phyloP scores from a whole-genome alignment of 106 monocot genomes.

The Chionographis japonica region DNA sequence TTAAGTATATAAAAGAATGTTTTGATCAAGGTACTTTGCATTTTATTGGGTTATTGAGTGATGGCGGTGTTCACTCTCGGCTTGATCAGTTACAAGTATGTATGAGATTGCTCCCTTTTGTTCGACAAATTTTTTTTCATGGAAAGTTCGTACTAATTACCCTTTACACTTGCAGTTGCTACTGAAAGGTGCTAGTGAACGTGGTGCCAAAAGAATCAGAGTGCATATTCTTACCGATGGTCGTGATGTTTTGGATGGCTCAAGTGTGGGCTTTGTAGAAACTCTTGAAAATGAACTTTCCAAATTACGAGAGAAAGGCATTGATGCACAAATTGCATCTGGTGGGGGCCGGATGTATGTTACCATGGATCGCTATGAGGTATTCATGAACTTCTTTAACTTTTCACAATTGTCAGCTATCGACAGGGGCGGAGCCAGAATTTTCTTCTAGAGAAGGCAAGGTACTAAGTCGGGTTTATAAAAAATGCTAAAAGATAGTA shows the following conservation, averaged over 20 bases:
- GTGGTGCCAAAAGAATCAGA: constrained; percentile 89
- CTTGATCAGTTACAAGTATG: constrained; percentile 90
- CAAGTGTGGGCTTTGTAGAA: constrained; percentile 88
- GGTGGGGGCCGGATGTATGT: constrained; percentile 99
- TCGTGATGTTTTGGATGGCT: constrained; percentile 94
- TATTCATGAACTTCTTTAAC: constrained; percentile 9
- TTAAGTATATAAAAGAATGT: constrained; percentile 77
- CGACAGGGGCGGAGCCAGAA: too few species aligned
- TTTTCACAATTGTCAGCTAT: too few species aligned
- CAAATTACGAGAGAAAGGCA: constrained; percentile 63
- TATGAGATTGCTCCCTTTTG: neutral
- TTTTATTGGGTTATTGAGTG: constrained; percentile 90
- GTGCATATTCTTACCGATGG: constrained; percentile 96
- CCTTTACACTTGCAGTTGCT: constrained; percentile 50
- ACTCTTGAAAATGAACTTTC: constrained; percentile 84
- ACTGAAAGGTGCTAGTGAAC: constrained; percentile 83
- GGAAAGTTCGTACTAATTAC: neutral
- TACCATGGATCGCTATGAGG: constrained; percentile 99
- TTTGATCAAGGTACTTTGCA: constrained; percentile 82
- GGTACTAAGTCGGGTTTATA: too few species aligned
- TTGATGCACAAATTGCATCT: constrained; percentile 96
- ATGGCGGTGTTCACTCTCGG: constrained; percentile 95
- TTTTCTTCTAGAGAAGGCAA: too few species aligned
- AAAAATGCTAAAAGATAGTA: too few species aligned
- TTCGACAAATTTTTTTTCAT: neutral